Conservation (phyloP, 768 basidiomycete species). For the Chiua virens region DNA sequence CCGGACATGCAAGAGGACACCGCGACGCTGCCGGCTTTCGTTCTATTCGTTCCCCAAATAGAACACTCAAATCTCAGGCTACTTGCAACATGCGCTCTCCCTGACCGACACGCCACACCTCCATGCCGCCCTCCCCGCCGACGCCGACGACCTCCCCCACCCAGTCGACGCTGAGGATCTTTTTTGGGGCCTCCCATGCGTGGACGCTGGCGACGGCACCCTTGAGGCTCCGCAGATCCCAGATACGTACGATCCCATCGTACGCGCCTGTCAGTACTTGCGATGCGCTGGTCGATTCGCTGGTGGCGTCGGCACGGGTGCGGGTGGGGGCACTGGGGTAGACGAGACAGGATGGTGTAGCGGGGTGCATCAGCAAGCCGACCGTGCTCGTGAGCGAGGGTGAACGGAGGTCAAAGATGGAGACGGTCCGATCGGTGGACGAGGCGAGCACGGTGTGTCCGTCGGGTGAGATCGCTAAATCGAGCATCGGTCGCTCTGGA, state of each 20-base stretch:
- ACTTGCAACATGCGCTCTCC: constrained; percentile 17
- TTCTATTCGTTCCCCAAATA: no score
- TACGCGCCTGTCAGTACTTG: constrained; percentile 74
- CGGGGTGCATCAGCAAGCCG: constrained; percentile 54
- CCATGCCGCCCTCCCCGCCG: constrained; percentile 65
- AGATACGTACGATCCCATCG: constrained; percentile 74
- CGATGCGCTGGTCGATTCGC: constrained; percentile 21
- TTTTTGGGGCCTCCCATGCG: constrained; percentile 52
- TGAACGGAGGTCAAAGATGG: constrained; percentile 65
- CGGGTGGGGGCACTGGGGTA: constrained; percentile 3
- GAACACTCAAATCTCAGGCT: no score
- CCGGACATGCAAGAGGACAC: no score
- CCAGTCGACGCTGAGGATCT: constrained; percentile 64
- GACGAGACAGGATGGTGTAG: constrained; percentile 66
- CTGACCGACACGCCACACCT: constrained; percentile 56
- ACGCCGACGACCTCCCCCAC: constrained; percentile 52
- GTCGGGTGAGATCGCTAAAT: constrained; percentile 49
- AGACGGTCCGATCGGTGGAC: constrained; percentile 74
- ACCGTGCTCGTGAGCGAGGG: constrained; percentile 37
- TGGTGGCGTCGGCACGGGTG: constrained; percentile 4
- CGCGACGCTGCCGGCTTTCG: no score
- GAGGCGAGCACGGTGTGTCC: constrained; percentile 53
- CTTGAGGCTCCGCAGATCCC: constrained; percentile 74
- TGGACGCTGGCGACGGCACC: constrained; percentile 64
- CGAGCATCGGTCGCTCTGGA: constrained; percentile 74